These are phyloP conservation scores for Paramecium sexaurelia DNA, from an alignment of 73 alveolate species.

Conservation along the genomic window DNA sequence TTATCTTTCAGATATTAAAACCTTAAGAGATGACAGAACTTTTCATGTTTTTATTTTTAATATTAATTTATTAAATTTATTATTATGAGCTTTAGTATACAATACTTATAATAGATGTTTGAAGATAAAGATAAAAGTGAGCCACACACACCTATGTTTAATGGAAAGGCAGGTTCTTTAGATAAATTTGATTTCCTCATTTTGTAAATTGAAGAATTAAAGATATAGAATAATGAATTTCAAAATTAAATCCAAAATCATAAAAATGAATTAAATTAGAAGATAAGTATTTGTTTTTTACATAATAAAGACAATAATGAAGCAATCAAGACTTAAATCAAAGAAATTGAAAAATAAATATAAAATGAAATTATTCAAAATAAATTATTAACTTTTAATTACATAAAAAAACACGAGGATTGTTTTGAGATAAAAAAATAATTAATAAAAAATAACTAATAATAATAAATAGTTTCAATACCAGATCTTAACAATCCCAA, in stretches of 20 bases:
- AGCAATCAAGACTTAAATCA: not conserved
- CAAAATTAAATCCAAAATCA: not conserved
- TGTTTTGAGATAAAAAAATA: constrained; percentile 18
- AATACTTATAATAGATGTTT: not conserved
- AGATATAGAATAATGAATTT: not conserved
- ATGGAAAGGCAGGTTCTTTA: not conserved
- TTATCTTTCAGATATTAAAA: no score
- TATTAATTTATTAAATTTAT: not conserved
- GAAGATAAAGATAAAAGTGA: not conserved
- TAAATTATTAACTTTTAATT: not conserved
- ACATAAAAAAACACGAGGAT: constrained; percentile 16
- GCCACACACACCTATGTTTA: not conserved
- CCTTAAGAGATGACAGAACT: not conserved
- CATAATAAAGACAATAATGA: not conserved
- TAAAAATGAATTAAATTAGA: not conserved
- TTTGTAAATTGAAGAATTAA: not conserved
- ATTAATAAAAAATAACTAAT: not conserved
- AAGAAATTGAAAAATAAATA: not conserved
- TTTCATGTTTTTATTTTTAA: not conserved
- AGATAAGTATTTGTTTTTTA: not conserved
- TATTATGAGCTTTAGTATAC: not conserved
- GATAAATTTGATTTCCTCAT: constrained; percentile 7
- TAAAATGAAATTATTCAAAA: not conserved
- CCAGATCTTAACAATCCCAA: not conserved
- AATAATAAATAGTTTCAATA: not conserved